A percentile compares a stretch with the other conserved stretches of the same genome.
These are phyloP conservation scores for Ormosia emarginata DNA, from an alignment of 306 rosid species.

Conservation along the genomic window DNA sequence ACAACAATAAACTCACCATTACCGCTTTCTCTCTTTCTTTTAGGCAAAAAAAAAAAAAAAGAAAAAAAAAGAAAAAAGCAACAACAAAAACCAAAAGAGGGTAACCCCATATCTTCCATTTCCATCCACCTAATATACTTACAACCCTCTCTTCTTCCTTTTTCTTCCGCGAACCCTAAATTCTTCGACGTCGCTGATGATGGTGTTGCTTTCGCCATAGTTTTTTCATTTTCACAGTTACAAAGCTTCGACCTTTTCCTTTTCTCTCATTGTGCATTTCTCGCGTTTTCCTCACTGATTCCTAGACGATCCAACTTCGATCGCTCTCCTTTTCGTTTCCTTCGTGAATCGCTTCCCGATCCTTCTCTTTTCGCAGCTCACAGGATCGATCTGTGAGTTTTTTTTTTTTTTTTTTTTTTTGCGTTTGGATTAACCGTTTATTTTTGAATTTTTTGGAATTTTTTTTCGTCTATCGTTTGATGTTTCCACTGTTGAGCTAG, in stretches of 20 bases:
- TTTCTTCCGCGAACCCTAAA: conserved; percentile 30
- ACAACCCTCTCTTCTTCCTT: conserved; percentile 31
- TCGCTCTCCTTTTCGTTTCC: conserved; percentile 5
- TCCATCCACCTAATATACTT: conserved; percentile 36
- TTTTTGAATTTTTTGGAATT: neutral
- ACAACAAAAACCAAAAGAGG: conserved; percentile 28
- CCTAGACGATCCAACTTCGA: conserved; percentile 30
- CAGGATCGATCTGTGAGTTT: conserved; percentile 52
- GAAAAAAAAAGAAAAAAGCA: neutral
- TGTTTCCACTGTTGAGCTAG: conserved; percentile 10
- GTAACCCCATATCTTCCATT: conserved; percentile 30
- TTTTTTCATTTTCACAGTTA: neutral
- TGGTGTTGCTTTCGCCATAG: conserved; percentile 8
- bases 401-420: neutral
- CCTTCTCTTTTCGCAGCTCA: conserved; percentile 22
- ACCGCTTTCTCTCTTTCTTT: conserved; percentile 26
- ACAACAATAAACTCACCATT: conserved; percentile 33
- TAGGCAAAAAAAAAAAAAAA: neutral
- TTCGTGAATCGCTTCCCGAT: conserved; percentile 33
- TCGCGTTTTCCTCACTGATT: conserved; percentile 2
- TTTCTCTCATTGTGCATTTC: conserved; percentile 23
- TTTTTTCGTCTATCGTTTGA: conserved; percentile 2
- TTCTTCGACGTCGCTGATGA: neutral
- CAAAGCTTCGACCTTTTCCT: neutral
- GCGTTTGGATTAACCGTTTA: neutral